phyloP scores from a whole-genome alignment of 164 flowering plant species.

The Stephania yunnanensis region DNA sequence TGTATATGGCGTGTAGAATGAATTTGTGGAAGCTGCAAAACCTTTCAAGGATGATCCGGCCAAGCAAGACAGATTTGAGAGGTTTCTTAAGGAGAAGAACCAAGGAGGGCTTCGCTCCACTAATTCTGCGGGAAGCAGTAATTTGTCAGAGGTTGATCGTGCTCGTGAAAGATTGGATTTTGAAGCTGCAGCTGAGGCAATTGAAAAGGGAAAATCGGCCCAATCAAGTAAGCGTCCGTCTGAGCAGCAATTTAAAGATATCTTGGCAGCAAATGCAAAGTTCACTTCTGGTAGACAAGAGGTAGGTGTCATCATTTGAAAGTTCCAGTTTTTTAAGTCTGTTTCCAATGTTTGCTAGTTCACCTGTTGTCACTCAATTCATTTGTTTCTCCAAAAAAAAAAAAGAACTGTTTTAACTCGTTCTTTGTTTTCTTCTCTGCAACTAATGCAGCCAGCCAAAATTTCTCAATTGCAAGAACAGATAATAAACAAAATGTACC shows the following conservation, averaged over 20 bases:
- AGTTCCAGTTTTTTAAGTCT: not conserved
- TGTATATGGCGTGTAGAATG: slow-evolving; percentile 24
- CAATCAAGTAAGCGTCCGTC: slow-evolving; percentile 26
- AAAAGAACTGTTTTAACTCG: too few relatives aligned
- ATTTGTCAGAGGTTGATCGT: slow-evolving; percentile 84
- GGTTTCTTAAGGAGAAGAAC: slow-evolving; percentile 81
- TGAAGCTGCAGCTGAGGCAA: slow-evolving; percentile 89
- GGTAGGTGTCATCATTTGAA: slow-evolving; percentile 28
- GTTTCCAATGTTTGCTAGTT: slow-evolving; percentile 4
- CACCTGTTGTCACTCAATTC: slow-evolving; percentile 1
- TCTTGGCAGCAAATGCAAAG: slow-evolving; percentile 41
- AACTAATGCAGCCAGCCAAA: slow-evolving; percentile 33
- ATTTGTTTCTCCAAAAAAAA: too few relatives aligned
- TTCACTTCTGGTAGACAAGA: slow-evolving; percentile 69
- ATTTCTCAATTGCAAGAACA: slow-evolving; percentile 36
- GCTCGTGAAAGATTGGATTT: slow-evolving; percentile 94
- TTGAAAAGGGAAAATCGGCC: slow-evolving; percentile 47
- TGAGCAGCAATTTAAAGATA: slow-evolving; percentile 31
- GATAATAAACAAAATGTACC: slow-evolving; percentile 34
- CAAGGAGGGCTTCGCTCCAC: slow-evolving; percentile 83
- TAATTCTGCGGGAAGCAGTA: slow-evolving; percentile 47
- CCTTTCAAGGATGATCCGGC: slow-evolving; percentile 82
- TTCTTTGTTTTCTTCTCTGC: not conserved
- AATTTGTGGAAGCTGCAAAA: slow-evolving; percentile 41
- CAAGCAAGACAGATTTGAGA: slow-evolving; percentile 89